phyloP scores from a whole-genome alignment of 768 basidiomycete genomes.

The Holtermannia corniformis region DNA sequence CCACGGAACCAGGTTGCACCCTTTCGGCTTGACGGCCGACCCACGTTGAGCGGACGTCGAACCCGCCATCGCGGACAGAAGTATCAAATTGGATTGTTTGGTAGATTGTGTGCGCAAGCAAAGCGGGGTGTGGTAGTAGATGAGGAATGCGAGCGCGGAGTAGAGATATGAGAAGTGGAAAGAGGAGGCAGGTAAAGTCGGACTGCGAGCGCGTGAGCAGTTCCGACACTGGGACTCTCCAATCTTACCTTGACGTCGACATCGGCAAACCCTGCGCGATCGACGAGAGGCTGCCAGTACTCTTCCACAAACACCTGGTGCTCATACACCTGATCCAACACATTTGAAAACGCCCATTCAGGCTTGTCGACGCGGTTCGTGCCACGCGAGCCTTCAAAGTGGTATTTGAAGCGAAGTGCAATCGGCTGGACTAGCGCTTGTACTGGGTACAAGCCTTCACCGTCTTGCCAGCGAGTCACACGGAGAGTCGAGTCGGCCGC shows the following conservation, averaged over 20 bases:
- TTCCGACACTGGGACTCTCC: not conserved
- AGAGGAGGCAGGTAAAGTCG: slow-evolving; percentile 69
- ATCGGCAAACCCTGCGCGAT: slow-evolving; percentile 52
- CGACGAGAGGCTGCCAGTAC: slow-evolving; percentile 61
- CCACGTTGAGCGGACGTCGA: slow-evolving; percentile 46
- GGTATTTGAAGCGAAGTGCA: slow-evolving; percentile 80
- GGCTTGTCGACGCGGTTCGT: slow-evolving; percentile 97
- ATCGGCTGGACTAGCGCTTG: slow-evolving; percentile 77
- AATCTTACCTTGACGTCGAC: slow-evolving; percentile 66
- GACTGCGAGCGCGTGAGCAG: slow-evolving; percentile 47
- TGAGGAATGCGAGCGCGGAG: slow-evolving; percentile 62
- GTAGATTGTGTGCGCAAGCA: slow-evolving; percentile 92
- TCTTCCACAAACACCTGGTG: slow-evolving; percentile 70
- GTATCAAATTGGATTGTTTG: slow-evolving; percentile 83
- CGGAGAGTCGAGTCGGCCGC: slow-evolving; percentile 39
- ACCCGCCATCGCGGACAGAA: slow-evolving; percentile 63
- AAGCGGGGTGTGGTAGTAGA: slow-evolving; percentile 64
- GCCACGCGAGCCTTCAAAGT: slow-evolving; percentile 75
- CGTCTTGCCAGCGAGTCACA: slow-evolving; percentile 45
- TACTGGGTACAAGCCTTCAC: slow-evolving; percentile 65
- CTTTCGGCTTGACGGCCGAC: slow-evolving; percentile 3
- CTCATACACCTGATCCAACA: slow-evolving; percentile 77
- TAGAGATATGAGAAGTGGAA: slow-evolving; percentile 69
- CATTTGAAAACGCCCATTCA: slow-evolving; percentile 92
- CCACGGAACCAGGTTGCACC: slow-evolving; percentile 5